Conservation (phyloP, 352 stramenopile species). For the Globisporangium apiculatum region DNA sequence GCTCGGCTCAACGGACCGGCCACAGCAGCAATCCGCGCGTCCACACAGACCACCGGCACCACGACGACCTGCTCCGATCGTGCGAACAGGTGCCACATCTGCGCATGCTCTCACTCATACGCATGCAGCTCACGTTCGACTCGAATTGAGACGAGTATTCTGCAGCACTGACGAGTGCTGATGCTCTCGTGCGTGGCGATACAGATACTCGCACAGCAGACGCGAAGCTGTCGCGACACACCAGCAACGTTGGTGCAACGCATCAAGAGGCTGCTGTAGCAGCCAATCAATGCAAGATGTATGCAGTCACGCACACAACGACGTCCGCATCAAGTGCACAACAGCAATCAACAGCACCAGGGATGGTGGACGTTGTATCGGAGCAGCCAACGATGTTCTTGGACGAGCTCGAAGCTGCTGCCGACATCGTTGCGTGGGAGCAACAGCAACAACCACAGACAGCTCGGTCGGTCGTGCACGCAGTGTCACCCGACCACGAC, state of each 20-base stretch:
- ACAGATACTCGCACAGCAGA: no score
- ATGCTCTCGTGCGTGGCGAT: no score
- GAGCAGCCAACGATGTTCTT: constrained; percentile 10
- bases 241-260: no score
- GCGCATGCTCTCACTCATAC: no score
- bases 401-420: constrained; percentile 17
- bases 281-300: neutral
- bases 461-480: constrained; percentile 3
- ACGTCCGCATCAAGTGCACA: constrained; percentile 3
- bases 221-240: no score
- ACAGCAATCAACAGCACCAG: constrained; percentile 1
- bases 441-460: constrained; percentile 10
- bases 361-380: neutral
- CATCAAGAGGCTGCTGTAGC: no score
- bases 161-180: no score
- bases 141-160: no score
- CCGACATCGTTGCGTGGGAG: constrained; percentile 16
- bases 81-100: neutral
- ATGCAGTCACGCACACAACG: neutral
- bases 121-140: no score
- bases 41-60: neutral
- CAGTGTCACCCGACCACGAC: constrained; percentile 9
- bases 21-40: neutral
- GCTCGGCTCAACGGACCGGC: no score
- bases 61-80: neutral